phyloP scores from a whole-genome alignment of 305 asterid species.

The Coffea humblotiana region DNA sequence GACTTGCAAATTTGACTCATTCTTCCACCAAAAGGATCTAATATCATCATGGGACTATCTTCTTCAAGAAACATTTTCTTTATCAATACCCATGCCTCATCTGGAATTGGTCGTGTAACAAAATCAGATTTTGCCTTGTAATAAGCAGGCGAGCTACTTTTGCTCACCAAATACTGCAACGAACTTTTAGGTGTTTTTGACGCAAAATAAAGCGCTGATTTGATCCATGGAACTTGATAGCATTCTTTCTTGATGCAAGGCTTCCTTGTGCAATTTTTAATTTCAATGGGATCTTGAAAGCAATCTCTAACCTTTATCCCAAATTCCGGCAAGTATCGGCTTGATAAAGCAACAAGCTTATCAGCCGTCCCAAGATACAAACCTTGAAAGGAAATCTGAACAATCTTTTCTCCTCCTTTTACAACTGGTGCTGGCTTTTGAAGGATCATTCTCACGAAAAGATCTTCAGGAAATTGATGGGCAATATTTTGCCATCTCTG shows the following conservation, averaged over 20 bases:
- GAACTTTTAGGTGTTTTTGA: neutral
- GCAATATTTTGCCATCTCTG: constrained; percentile 39
- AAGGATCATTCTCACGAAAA: constrained; percentile 34
- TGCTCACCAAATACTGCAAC: constrained; percentile 15
- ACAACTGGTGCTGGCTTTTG: constrained; percentile 14
- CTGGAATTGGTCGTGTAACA: constrained; percentile 28
- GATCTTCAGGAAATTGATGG: constrained; percentile 23
- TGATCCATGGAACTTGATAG: constrained; percentile 34
- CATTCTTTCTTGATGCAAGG: constrained; percentile 43
- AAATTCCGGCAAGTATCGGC: constrained; percentile 36
- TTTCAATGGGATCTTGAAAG: neutral
- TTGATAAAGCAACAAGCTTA: constrained; percentile 24
- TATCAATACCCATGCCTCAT: constrained; percentile 30
- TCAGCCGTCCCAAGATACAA: constrained; percentile 40
- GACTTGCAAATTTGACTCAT: constrained; percentile 35
- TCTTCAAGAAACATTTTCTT: constrained; percentile 25
- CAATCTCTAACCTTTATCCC: constrained; percentile 31
- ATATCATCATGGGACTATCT: constrained; percentile 21
- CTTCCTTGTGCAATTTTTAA: constrained; percentile 17
- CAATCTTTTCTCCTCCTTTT: constrained; percentile 11
- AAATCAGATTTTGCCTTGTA: constrained; percentile 44
- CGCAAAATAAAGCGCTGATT: constrained; percentile 27
- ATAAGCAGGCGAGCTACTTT: neutral
- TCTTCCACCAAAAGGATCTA: constrained; percentile 50
- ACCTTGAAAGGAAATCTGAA: constrained; percentile 35